phyloP scores from a whole-genome alignment of 2,329 filamentous ascomycete species.

The Emericellopsis atlantica region DNA sequence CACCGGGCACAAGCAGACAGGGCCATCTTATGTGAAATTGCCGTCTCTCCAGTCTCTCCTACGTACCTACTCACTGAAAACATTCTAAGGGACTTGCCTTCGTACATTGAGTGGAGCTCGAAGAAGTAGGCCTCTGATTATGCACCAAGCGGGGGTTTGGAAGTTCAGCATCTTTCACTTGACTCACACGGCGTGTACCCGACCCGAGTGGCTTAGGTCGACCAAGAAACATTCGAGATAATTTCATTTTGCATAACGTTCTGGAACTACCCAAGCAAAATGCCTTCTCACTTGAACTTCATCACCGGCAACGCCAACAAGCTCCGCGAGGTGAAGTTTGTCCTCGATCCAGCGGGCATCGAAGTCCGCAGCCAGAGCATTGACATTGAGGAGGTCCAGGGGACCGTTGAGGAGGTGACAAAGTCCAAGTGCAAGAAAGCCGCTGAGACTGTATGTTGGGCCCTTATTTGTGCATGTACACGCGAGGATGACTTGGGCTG shows the following conservation, averaged over 20 bases:
- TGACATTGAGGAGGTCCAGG: conserved; percentile 84
- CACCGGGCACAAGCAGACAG: no score
- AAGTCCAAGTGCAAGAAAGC: conserved; percentile 76
- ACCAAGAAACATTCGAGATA: no score
- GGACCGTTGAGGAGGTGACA: conserved; percentile 83
- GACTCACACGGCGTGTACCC: no score
- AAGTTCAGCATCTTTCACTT: not conserved
- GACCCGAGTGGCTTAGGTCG: no score
- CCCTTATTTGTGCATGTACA: no score
- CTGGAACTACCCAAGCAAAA: conserved; percentile 8
- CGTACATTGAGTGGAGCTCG: not conserved
- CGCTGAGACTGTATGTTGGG: conserved; percentile 49
- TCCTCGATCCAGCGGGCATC: conserved; percentile 58
- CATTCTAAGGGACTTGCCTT: not conserved
- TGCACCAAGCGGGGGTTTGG: not conserved
- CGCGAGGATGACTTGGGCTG: no score
- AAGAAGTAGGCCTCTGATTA: not conserved
- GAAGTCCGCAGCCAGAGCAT: conserved; percentile 61
- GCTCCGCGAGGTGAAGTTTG: conserved; percentile 76
- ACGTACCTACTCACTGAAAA: no score
- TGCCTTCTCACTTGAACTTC: conserved; percentile 59
- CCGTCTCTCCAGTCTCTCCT: no score
- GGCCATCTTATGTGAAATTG: no score
- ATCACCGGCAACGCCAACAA: conserved; percentile 97
- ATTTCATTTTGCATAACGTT: no score